Percentiles rank a stretch among this genome's conserved stretches.
Conservation (phyloP, 2,329 filamentous ascomycete genomes). For the Trichoderma sp. region DNA sequence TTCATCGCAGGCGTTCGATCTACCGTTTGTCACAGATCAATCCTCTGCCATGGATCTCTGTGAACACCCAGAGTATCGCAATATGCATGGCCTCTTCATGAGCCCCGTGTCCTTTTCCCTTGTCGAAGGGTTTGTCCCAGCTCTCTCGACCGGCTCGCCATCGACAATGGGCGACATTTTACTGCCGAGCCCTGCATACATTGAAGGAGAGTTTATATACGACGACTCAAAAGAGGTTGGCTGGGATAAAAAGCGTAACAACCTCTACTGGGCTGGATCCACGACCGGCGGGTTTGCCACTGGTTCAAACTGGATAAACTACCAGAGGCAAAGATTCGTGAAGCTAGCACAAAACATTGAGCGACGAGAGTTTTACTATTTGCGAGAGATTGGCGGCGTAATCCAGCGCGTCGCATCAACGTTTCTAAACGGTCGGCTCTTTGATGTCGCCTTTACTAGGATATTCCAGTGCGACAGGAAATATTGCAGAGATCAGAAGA, state of each 20-base stretch:
- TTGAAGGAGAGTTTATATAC: constrained; percentile 46
- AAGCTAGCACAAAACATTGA: constrained; percentile 38
- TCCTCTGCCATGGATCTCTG: constrained; percentile 42
- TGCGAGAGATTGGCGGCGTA: constrained; percentile 29
- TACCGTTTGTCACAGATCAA: constrained; percentile 41
- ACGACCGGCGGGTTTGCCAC: constrained; percentile 50
- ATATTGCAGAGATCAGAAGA: constrained; percentile 39
- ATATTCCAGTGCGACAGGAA: constrained; percentile 47
- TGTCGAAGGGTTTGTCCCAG: constrained; percentile 44
- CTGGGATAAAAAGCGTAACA: constrained; percentile 53
- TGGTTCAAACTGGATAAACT: constrained; percentile 40
- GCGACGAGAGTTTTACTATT: constrained; percentile 34
- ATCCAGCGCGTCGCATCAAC: constrained; percentile 28
- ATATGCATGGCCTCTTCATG: constrained; percentile 48
- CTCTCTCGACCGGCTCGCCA: constrained; percentile 47
- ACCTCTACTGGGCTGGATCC: constrained; percentile 59
- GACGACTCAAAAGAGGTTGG: constrained; percentile 40
- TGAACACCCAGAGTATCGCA: constrained; percentile 44
- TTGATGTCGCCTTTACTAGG: constrained; percentile 47
- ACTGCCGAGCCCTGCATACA: constrained; percentile 53
- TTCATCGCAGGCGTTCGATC: constrained; percentile 26
- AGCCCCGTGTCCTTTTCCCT: constrained; percentile 46
- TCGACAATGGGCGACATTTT: constrained; percentile 55
- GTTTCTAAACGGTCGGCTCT: constrained; percentile 42
- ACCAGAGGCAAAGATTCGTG: constrained; percentile 52